Evolutionary conservation across 257 asterid species (phyloP).

Genomic region (Fraxinus pennsylvanica): DNA sequence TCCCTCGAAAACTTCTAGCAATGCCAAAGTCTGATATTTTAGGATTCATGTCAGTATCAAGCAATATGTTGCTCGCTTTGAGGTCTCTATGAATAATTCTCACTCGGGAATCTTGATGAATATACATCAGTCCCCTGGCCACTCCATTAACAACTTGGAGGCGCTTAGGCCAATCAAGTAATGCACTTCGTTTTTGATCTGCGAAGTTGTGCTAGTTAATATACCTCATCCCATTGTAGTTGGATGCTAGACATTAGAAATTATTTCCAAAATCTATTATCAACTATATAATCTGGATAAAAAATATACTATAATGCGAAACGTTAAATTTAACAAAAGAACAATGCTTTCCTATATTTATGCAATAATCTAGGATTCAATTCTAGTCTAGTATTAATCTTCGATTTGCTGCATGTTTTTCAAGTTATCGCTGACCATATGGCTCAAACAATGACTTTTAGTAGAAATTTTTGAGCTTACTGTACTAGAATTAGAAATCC

Average conservation of each 20-base stretch:
- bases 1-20: constrained; percentile 44
- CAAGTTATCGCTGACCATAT: too few relatives aligned
- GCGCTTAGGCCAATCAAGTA: constrained; percentile 51
- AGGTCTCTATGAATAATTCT: constrained; percentile 53
- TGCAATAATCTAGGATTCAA: not conserved
- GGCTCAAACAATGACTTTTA: too few relatives aligned
- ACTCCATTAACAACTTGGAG: constrained; percentile 44
- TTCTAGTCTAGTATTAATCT: too few relatives aligned
- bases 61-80: constrained; percentile 55
- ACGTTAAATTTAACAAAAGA: not conserved
- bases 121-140: constrained; percentile 53
- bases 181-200: constrained; percentile 29
- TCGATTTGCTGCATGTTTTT: not conserved
- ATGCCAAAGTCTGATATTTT: constrained; percentile 64
- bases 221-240: too few relatives aligned
- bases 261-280: too few relatives aligned
- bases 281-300: not conserved
- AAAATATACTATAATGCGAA: too few relatives aligned
- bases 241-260: too few relatives aligned
- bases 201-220: not conserved
- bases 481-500: too few relatives aligned
- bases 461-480: too few relatives aligned
- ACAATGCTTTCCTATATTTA: not conserved
- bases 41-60: constrained; percentile 49
- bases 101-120: constrained; percentile 60